These are phyloP conservation scores for Yamadazyma aaseri DNA, from an alignment of 1,139 yeast species.

Conservation along the genomic window DNA sequence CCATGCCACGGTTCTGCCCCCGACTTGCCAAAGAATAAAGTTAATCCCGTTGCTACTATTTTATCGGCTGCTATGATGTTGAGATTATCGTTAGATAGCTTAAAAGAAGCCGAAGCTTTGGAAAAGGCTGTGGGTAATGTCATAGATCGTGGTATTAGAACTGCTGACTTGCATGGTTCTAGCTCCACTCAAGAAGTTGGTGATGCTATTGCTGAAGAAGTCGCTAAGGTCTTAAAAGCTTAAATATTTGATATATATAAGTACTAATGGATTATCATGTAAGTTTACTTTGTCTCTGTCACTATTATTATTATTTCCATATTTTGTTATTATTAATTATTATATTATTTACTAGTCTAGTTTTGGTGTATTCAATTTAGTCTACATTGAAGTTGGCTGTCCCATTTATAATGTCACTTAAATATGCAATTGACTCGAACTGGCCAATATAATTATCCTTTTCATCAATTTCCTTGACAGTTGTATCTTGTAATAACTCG, in stretches of 20 bases:
- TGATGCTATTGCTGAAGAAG: slow-evolving; percentile 80
- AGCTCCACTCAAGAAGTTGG: slow-evolving; percentile 87
- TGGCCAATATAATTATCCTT: slow-evolving; percentile 14
- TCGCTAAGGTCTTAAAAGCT: slow-evolving; percentile 51
- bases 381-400: slow-evolving; percentile 19
- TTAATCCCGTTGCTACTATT: slow-evolving; percentile 92
- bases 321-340: too few relatives aligned
- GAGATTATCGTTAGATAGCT: slow-evolving; percentile 78
- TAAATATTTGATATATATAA: too few relatives aligned
- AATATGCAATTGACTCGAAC: slow-evolving; percentile 34
- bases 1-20: slow-evolving; percentile 99
- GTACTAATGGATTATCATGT: too few relatives aligned
- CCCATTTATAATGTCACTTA: slow-evolving; percentile 34
- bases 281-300: too few relatives aligned
- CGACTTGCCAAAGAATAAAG: slow-evolving; percentile 82
- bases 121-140: slow-evolving; percentile 86
- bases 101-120: slow-evolving; percentile 82
- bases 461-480: slow-evolving; percentile 2
- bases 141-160: slow-evolving; percentile 79
- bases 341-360: too few relatives aligned
- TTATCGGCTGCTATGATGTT: slow-evolving; percentile 97
- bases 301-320: too few relatives aligned
- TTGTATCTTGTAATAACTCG: slow-evolving; percentile 14
- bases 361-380: not conserved
- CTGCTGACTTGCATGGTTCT: slow-evolving; percentile 86